Conservation (phyloP, 2,329 filamentous ascomycete genomes). For the Alternaria dauci region DNA sequence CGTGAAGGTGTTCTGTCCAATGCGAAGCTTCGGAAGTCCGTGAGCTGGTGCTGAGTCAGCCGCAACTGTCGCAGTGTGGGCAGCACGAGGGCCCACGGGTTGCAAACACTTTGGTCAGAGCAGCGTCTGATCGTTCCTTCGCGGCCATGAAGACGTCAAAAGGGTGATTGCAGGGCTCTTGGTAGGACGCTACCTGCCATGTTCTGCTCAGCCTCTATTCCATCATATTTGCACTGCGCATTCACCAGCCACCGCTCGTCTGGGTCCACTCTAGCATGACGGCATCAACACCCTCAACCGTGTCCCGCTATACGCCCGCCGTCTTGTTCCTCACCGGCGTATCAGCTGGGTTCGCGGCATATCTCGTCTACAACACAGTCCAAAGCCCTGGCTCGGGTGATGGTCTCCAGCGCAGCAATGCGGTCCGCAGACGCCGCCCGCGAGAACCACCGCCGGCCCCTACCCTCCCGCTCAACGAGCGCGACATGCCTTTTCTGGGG, state of each 20-base stretch:
- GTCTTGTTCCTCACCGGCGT: slow-evolving; percentile 66
- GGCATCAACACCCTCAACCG: slow-evolving; percentile 41
- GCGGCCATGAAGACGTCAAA: slow-evolving; percentile 22
- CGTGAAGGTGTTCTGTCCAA: slow-evolving; percentile 14
- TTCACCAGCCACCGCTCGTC: slow-evolving; percentile 1
- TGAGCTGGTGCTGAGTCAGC: slow-evolving; percentile 18
- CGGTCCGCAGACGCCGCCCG: slow-evolving; percentile 62
- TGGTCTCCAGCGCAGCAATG: slow-evolving; percentile 71
- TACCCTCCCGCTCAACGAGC: slow-evolving; percentile 24
- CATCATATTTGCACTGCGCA: slow-evolving; percentile 5
- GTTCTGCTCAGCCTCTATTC: slow-evolving; percentile 4
- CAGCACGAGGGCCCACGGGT: slow-evolving; percentile 1
- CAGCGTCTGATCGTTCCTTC: slow-evolving; percentile 7
- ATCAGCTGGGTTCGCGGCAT: slow-evolving; percentile 66
- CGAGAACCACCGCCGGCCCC: slow-evolving; percentile 26
- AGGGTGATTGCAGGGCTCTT: slow-evolving; percentile 23
- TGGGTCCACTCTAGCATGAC: slow-evolving; percentile 31
- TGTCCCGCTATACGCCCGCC: slow-evolving; percentile 54
- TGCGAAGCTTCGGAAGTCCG: slow-evolving; percentile 20
- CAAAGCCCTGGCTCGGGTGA: slow-evolving; percentile 36
- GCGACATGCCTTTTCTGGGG: slow-evolving; percentile 34
- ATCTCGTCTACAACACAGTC: slow-evolving; percentile 63
- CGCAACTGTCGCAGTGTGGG: neutral
- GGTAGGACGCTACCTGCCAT: slow-evolving; percentile 16
- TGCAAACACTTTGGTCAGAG: neutral